Conservation (phyloP, 2,329 filamentous ascomycete genomes). For the Cytospora mali region DNA sequence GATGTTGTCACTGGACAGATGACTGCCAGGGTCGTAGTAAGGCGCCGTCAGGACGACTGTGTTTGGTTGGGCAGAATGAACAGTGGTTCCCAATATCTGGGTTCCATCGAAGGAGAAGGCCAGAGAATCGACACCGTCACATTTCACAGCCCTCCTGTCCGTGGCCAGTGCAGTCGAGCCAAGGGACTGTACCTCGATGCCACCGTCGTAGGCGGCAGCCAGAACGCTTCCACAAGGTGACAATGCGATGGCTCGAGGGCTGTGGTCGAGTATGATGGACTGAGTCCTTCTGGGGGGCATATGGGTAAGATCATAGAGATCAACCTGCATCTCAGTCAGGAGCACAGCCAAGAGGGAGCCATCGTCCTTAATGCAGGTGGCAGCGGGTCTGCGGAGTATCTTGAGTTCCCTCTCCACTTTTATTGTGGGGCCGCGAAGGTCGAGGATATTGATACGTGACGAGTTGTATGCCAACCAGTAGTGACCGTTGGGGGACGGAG, state of each 20-base stretch:
- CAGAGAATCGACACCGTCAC: conserved; percentile 72
- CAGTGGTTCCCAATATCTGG: conserved; percentile 75
- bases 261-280: conserved; percentile 76
- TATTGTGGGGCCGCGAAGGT: conserved; percentile 62
- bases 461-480: conserved; percentile 82
- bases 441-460: conserved; percentile 78
- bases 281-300: conserved; percentile 70
- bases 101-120: conserved; percentile 78
- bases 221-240: conserved; percentile 81
- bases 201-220: conserved; percentile 81
- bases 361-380: conserved; percentile 79
- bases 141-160: conserved; percentile 76
- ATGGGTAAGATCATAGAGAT: conserved; percentile 74
- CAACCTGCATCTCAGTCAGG: conserved; percentile 80
- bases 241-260: conserved; percentile 75
- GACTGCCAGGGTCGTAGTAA: conserved; percentile 73
- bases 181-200: conserved; percentile 84
- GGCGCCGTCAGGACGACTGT: conserved; percentile 79
- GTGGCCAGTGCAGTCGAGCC: conserved; percentile 63
- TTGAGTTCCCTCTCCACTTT: conserved; percentile 77
- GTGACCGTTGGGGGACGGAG: conserved; percentile 73
- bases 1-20: conserved; percentile 66
- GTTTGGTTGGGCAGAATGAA: conserved; percentile 63
- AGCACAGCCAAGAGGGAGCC: conserved; percentile 76
- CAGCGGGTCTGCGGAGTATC: conserved; percentile 72